Evolutionary conservation across 768 basidiomycete species (phyloP).

Genomic region (Hortiboletus campestris): DNA sequence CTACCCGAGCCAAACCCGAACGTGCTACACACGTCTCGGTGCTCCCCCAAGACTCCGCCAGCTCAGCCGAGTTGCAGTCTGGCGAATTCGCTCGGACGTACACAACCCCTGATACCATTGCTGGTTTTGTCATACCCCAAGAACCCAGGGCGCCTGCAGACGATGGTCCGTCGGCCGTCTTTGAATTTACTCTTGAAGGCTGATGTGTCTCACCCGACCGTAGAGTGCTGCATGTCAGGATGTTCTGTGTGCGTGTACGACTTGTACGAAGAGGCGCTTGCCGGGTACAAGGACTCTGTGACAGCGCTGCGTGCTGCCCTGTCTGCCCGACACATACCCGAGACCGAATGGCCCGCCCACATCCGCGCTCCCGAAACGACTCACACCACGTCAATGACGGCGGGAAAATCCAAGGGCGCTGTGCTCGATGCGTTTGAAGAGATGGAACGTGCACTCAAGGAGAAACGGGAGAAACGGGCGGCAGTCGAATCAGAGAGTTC

Average conservation of each 20-base stretch:
- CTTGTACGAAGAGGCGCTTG: constrained; percentile 73
- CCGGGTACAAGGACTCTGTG: constrained; percentile 58
- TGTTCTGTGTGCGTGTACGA: constrained; percentile 93
- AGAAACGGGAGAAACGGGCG: constrained; percentile 39
- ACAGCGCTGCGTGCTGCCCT: constrained; percentile 51
- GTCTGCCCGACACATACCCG: constrained; percentile 44
- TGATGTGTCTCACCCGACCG: neutral
- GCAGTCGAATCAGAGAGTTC: constrained; percentile 36
- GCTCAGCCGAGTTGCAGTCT: too few relatives aligned
- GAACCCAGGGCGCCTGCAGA: constrained; percentile 60
- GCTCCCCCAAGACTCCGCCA: too few relatives aligned
- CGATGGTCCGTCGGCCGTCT: constrained; percentile 39
- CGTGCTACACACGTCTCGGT: constrained; percentile 31
- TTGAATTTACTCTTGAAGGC: too few relatives aligned
- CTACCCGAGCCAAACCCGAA: constrained; percentile 44
- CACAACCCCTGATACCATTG: constrained; percentile 13
- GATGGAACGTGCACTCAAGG: constrained; percentile 56
- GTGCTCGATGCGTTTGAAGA: constrained; percentile 70
- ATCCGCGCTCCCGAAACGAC: constrained; percentile 34
- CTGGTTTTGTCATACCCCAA: constrained; percentile 49
- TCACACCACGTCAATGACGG: neutral
- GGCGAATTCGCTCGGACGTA: neutral
- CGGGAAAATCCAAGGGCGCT: constrained; percentile 28
- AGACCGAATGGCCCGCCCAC: constrained; percentile 62
- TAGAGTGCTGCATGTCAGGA: constrained; percentile 95